Base-by-base conservation (phyloP, 2,329 filamentous ascomycete genomes). In the Plectosphaerella plurivora region DNA sequence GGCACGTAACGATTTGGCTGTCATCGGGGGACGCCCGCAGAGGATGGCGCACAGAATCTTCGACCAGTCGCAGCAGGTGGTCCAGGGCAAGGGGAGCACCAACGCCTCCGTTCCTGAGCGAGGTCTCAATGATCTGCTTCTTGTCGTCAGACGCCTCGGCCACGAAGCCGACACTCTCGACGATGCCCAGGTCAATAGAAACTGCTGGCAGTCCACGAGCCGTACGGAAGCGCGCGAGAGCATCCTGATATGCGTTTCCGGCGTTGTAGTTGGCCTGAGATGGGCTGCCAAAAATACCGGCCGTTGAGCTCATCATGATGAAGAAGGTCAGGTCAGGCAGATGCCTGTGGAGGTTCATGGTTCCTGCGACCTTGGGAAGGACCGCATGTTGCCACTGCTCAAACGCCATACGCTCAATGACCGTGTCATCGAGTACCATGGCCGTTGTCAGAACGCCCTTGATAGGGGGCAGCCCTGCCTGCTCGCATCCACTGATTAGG, bases 341-440 rank as follows among this genome's bases (percentile, higher is more conserved):
- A 44, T 55, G n/a, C 24, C 65, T 49, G 55, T 76, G 69, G 6
- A 77, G 60, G 50, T 78, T 77, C 67, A 65, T 70, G 5, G 71
- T 72, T 5, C 73, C 74, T 10, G 63, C 50, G 1, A 72, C 65
- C 58, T 78, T 78, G 4, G 72, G 70, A 2, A 55, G 55, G 3
- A 72, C 57, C 3, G 66, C 60, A 1, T 57, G 55, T 4, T 61
- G 54, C 69, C 70, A 76, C n/a, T 71, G 60, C 2, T 67, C 54
- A 11, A 64, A 52, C 2, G 59, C 64, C 70, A 77, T 75, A 22
- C 68, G 60, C 3, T 64, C 58, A 18, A 73, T 58, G 45, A 50
- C 51, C 7, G 35, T 35, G 25, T 61, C 60, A 47, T 56, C 50
- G 7, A 65, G 57, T 5, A 74, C 64, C 70, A 75, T 73, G 6